Base-by-base conservation (phyloP, 768 basidiomycete species). In the Hebeloma cylindrosporum region DNA sequence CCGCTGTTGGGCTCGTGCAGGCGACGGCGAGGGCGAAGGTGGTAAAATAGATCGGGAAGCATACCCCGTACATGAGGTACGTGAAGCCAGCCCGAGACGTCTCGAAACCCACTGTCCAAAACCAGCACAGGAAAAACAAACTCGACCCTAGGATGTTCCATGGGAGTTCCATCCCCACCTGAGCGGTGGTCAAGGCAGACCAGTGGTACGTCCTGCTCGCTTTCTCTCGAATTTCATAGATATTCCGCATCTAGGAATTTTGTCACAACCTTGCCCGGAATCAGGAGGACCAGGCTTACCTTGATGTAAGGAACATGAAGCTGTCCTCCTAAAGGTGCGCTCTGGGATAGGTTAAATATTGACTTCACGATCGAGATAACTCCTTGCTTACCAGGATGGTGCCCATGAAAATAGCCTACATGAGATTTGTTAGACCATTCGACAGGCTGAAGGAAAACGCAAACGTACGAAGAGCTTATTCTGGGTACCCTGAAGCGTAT, bases 41-140 rank as follows among this genome's bases (percentile, higher is more conserved):
- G 11, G 81, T 82, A 54, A 79, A 87, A 53, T 81, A 88, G 1
- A 81, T 33, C 3, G 83, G 80, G 60, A 80, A 85, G 32, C 78
- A 58, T 7, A 85, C 57, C 0, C 72, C 75, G 17, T 76, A 62
- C 41, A 79, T 65, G 5, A 86, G 69, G 60, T 76, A 83, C 1
- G 77, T 80, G 61, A 74, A 84, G 3, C 72, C 84, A 2, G 67
- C 81, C 29, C 83, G 68, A 9, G 72, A 68, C 5, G 56, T 67
- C 2, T 69, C 68, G 57, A 80, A 80, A 1, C 80, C 83, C 17
- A 85, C 80, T 1, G 83, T 82, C 79, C 80, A 86, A 60, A 75
- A 88, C 84, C 84, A 88, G 58, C 79, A 83, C 14, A 82, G 56
- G 69, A 80, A 88, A 69, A 80, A 82, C 4, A 87, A 34, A 0